phyloP scores from a whole-genome alignment of 129 eudicot genomes.

The Logfia minima region DNA sequence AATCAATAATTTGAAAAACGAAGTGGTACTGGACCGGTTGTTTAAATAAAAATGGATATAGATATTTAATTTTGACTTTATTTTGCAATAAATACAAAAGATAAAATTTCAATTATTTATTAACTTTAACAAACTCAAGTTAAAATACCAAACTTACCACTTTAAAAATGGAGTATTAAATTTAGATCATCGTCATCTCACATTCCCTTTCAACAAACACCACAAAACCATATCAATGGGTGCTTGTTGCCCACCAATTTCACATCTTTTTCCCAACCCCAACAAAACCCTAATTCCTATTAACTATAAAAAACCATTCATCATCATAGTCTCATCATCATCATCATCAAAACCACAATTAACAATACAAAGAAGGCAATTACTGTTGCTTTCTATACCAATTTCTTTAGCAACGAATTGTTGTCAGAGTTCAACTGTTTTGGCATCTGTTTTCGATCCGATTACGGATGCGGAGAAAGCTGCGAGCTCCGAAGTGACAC shows the following conservation, averaged over 20 bases:
- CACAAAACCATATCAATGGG: slow-evolving; percentile 1
- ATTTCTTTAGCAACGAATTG: slow-evolving; percentile 16
- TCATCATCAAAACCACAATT: slow-evolving; percentile 19
- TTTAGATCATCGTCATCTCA: not conserved
- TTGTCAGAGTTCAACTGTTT: not conserved
- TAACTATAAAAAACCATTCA: slow-evolving; percentile 11
- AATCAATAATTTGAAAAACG: too few species aligned
- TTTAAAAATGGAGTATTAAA: too few species aligned
- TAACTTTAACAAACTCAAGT: too few species aligned
- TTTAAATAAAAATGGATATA: too few species aligned
- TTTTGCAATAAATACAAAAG: too few species aligned
- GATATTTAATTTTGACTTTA: too few species aligned
- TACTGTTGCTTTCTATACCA: slow-evolving; percentile 40
- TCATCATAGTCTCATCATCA: slow-evolving; percentile 22
- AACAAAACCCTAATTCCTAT: slow-evolving; percentile 15
- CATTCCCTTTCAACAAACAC: not conserved
- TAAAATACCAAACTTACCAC: too few species aligned
- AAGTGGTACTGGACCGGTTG: too few species aligned
- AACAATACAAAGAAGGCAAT: slow-evolving; percentile 37
- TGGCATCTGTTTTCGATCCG: slow-evolving; percentile 33
- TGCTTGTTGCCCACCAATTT: slow-evolving; percentile 40
- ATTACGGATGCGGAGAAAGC: slow-evolving; percentile 41
- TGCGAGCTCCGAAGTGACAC: slow-evolving; percentile 39
- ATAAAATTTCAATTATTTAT: too few species aligned
- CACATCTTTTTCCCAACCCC: slow-evolving; percentile 42